phyloP scores from a whole-genome alignment of 164 flowering plant genomes.

The Berberis vulgaris region DNA sequence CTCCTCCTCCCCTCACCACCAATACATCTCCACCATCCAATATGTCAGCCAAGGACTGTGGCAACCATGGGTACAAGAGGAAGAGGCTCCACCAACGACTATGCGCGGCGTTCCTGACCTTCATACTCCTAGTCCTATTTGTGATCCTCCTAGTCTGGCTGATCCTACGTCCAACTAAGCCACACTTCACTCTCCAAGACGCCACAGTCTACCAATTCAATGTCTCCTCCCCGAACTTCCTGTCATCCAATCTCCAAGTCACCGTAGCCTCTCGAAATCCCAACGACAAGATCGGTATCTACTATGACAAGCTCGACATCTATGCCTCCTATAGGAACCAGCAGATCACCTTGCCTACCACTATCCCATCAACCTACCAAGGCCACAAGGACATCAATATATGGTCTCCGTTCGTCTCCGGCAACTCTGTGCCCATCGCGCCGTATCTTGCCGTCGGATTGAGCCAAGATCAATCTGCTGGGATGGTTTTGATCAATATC shows the following conservation, averaged over 20 bases:
- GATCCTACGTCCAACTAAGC: slow-evolving; percentile 31
- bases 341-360: slow-evolving; percentile 53
- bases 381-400: slow-evolving; percentile 55
- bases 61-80: background rate
- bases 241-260: slow-evolving; percentile 52
- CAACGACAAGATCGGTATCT: slow-evolving; percentile 54
- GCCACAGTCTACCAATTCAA: slow-evolving; percentile 70
- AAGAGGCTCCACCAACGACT: slow-evolving; percentile 1
- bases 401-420: slow-evolving; percentile 67
- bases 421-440: slow-evolving; percentile 54
- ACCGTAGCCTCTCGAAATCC: slow-evolving; percentile 61
- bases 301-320: slow-evolving; percentile 58
- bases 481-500: slow-evolving; percentile 28
- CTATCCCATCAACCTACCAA: slow-evolving; percentile 46
- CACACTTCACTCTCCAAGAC: slow-evolving; percentile 62
- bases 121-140: slow-evolving; percentile 15
- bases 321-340: slow-evolving; percentile 58
- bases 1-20: no score
- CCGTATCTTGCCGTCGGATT: slow-evolving; percentile 47
- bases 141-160: slow-evolving; percentile 22
- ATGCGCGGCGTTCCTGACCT: slow-evolving; percentile 7
- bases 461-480: slow-evolving; percentile 30
- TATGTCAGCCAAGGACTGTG: background rate
- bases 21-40: background rate
- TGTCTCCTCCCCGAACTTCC: slow-evolving; percentile 41